Percentiles rank a stretch among this genome's conserved stretches.
phyloP scores from a whole-genome alignment of 805 yeast genomes.

The Myxozyma udenii region DNA sequence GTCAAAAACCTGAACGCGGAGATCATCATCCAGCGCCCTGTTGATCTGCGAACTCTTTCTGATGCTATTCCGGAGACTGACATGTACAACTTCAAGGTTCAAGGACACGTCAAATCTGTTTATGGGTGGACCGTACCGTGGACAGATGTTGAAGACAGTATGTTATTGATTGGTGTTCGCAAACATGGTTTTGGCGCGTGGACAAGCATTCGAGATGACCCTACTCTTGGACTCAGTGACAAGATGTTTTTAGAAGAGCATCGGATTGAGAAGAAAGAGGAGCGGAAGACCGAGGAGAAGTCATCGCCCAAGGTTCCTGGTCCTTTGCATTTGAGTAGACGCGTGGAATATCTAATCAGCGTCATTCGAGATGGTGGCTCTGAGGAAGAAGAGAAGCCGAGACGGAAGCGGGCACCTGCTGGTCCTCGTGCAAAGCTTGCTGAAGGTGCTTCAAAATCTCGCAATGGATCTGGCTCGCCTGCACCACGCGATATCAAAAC shows the following conservation, averaged over 20 bases:
- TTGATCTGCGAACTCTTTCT: constrained; percentile 69
- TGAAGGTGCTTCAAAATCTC: constrained; percentile 14
- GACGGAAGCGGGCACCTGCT: constrained; percentile 29
- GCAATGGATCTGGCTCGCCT: constrained; percentile 15
- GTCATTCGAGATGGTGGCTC: constrained; percentile 60
- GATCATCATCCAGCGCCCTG: constrained; percentile 73
- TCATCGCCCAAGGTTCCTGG: constrained; percentile 74
- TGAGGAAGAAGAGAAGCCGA: constrained; percentile 31
- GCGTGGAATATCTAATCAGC: constrained; percentile 80
- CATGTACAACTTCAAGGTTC: constrained; percentile 56
- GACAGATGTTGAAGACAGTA: constrained; percentile 79
- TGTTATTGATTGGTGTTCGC: constrained; percentile 78
- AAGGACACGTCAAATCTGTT: constrained; percentile 68
- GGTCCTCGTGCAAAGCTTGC: constrained; percentile 16
- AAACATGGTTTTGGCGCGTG: constrained; percentile 97
- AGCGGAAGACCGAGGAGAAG: constrained; percentile 37
- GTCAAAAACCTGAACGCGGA: constrained; percentile 92
- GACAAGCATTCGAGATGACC: constrained; percentile 93
- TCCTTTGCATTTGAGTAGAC: constrained; percentile 84
- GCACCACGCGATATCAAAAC: constrained; percentile 12
- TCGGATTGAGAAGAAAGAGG: constrained; percentile 39
- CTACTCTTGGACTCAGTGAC: constrained; percentile 78
- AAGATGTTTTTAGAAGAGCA: constrained; percentile 68
- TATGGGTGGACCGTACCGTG: constrained; percentile 90
- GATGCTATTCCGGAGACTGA: constrained; percentile 52